Percentiles rank a stretch among this genome's conserved stretches.
These are phyloP conservation scores for Grigorovia jiainica DNA, from an alignment of 805 yeast genomes.

Conservation along the genomic window DNA sequence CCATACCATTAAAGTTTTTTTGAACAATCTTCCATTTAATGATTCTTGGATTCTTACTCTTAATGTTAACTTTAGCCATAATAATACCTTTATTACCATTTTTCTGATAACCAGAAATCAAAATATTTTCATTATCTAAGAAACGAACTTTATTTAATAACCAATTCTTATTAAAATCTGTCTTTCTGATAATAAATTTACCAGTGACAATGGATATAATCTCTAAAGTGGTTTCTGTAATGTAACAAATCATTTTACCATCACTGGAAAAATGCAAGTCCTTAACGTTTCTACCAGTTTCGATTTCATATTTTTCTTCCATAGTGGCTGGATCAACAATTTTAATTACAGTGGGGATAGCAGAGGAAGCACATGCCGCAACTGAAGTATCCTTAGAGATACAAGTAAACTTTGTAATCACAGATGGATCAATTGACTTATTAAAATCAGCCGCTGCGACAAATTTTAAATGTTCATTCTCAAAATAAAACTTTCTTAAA, in stretches of 20 bases:
- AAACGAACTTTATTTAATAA: slow-evolving; percentile 30
- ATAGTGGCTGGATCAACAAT: slow-evolving; percentile 49
- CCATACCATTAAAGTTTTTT: slow-evolving; percentile 7
- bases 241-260: slow-evolving; percentile 54
- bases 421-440: slow-evolving; percentile 39
- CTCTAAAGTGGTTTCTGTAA: slow-evolving; percentile 46
- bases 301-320: slow-evolving; percentile 44
- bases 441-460: slow-evolving; percentile 50
- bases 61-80: background rate
- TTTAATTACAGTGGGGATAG: slow-evolving; percentile 52
- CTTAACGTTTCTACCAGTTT: slow-evolving; percentile 44
- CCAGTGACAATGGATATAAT: slow-evolving; percentile 35
- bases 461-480: slow-evolving; percentile 52
- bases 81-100: background rate
- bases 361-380: slow-evolving; percentile 63
- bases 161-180: slow-evolving; percentile 28
- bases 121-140: slow-evolving; percentile 25
- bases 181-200: slow-evolving; percentile 27
- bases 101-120: slow-evolving; percentile 31
- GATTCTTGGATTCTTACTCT: background rate
- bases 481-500: slow-evolving; percentile 55
- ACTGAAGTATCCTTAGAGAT: slow-evolving; percentile 50
- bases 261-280: slow-evolving; percentile 63
- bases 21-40: slow-evolving; percentile 22
- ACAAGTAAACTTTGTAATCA: slow-evolving; percentile 50